A percentile compares a stretch with the other conserved stretches of the same genome.
Evolutionary conservation across 805 yeast genomes (phyloP).

Genomic region (Wickerhamiella lipophila): DNA sequence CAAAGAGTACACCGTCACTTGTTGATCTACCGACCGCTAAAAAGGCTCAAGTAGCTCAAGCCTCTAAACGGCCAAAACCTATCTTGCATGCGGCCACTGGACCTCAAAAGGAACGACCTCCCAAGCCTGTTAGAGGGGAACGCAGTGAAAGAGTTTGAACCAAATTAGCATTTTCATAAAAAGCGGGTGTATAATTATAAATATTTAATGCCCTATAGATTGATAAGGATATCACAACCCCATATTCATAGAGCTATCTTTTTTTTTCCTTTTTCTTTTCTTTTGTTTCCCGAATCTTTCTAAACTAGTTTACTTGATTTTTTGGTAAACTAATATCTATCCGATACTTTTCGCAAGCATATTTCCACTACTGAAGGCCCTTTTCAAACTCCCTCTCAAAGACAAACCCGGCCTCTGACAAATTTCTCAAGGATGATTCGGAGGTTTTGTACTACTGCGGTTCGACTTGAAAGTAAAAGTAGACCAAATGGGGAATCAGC

Average conservation of each 20-base stretch:
- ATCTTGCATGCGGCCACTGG: conserved; percentile 10
- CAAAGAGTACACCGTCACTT: conserved; percentile 7
- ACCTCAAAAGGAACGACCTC: conserved; percentile 7
- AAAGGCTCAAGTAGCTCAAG: neutral
- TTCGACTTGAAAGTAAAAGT: neutral
- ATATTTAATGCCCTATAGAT: neutral
- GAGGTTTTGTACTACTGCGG: neutral
- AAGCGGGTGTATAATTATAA: neutral
- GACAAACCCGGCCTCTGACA: neutral
- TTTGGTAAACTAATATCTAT: too few relatives aligned
- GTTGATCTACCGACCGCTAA: neutral
- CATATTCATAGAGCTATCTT: too few relatives aligned
- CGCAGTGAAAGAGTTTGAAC: neutral
- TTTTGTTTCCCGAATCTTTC: too few relatives aligned
- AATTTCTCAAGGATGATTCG: neutral
- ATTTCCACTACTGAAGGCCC: too few relatives aligned
- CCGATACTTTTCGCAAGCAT: too few relatives aligned
- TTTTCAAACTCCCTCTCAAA: neutral
- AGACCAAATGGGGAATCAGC: neutral
- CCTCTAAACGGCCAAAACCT: conserved; percentile 8
- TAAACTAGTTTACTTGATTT: too few relatives aligned
- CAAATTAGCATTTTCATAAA: neutral
- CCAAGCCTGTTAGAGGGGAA: conserved; percentile 4
- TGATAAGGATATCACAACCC: too few relatives aligned
- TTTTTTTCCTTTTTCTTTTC: too few relatives aligned